Conservation (phyloP, 2,329 filamentous ascomycete genomes). For the Fusarium sulawesiense region DNA sequence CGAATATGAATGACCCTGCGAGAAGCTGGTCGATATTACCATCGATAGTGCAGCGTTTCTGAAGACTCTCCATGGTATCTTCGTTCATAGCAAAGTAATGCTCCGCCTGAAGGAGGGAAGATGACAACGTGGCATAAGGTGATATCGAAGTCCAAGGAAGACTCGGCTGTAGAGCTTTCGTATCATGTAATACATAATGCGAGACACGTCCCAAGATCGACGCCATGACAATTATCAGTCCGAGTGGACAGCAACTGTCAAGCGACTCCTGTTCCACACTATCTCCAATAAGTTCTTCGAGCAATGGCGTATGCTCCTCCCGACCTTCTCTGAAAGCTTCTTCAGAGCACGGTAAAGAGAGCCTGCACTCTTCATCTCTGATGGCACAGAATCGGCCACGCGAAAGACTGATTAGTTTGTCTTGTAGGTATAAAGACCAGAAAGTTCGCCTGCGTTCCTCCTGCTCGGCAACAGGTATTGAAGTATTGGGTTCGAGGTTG, state of each 20-base stretch:
- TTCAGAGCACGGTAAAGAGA: constrained; percentile 5
- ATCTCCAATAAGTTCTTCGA: background rate
- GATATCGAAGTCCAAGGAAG: constrained; percentile 8
- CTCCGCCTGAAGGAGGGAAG: background rate
- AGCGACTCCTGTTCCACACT: constrained; percentile 10
- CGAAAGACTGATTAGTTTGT: constrained; percentile 13
- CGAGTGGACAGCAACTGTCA: constrained; percentile 3
- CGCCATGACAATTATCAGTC: constrained; percentile 4
- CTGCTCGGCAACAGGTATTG: background rate
- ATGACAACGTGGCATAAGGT: constrained; percentile 3
- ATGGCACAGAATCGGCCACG: constrained; percentile 17
- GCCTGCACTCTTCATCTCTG: constrained; percentile 12
- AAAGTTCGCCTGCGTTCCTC: constrained; percentile 12
- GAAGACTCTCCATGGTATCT: background rate
- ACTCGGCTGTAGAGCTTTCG: background rate
- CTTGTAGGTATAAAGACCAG: constrained; percentile 9
- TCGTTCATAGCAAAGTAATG: constrained; percentile 18
- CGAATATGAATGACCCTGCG: constrained; percentile 16
- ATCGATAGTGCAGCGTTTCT: background rate
- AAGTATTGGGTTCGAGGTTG: background rate
- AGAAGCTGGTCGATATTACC: constrained; percentile 3
- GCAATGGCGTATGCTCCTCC: background rate
- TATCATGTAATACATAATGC: constrained; percentile 6
- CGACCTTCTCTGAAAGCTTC: background rate
- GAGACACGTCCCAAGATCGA: constrained; percentile 14